Evolutionary conservation across 148 eudicot genomes (phyloP), one percentile per base, ranked within the genome.

Genomic region (Chenopodium formosanum): DNA sequence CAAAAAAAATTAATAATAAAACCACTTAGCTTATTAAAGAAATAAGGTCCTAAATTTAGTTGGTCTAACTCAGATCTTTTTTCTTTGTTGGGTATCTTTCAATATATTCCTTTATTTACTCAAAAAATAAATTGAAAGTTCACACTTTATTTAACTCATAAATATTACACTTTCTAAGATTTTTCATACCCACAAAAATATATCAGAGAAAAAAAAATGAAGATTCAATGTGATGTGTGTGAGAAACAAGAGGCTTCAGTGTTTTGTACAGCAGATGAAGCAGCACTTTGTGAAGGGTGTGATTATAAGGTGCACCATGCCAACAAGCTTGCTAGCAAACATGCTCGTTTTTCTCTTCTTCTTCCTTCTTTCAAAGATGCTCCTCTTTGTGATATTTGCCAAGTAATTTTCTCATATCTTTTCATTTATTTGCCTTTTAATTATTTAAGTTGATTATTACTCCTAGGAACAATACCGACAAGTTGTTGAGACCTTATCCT

Each of bases 141-240:
- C 66, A 58, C 17, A 58, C 63, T 58, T 58, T 19, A 4, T 58
- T 3, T 58, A 50, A 16, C 14, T 58, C 70, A 13, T 68, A 14
- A 14, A 68, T 68, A 68, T 31, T 31, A 68, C 40, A 68, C 40
- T 29, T 68, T 29, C 34, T 31, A 14, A 68, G 20, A 19, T 6
- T 58, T 25, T 23, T 23, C 8, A 63, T 1, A 73, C 1, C 4
- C 37, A 29, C 0, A 53, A 56, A 64, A 56, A 25, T 17, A 68
- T 34, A 2, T 34, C 3, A 53, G 48, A 19, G 84, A 27, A 66
- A 76, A 52, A 58, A 37, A 82, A 60, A 92, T 92, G 98, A 94
- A 91, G 92, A 92, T 94, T 58, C 91, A 88, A 79, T 94, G 98
- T 83, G 98, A 92, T 83, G 98, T 91, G 34, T 94, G 98, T 84